Evolutionary conservation across 306 rosid genomes (phyloP).

Genomic region (Pueraria montana): DNA sequence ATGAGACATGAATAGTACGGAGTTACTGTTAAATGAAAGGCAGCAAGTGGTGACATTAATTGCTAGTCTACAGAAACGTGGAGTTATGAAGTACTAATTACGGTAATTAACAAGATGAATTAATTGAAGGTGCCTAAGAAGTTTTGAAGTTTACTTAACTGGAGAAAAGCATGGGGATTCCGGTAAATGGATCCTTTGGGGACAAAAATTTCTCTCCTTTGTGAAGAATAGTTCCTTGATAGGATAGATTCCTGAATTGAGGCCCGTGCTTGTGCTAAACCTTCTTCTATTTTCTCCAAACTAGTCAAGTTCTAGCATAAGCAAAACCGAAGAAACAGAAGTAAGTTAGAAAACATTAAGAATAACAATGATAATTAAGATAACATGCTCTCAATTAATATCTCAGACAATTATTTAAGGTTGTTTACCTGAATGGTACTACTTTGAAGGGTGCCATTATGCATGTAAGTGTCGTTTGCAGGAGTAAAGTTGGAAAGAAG

Average conservation of each 20-base stretch:
- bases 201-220: background rate
- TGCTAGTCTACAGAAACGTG: background rate
- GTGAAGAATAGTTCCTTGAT: background rate
- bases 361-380: too few species aligned
- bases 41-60: background rate
- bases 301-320: background rate
- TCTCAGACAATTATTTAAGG: background rate
- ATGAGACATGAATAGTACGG: too few species aligned
- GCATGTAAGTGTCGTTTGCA: background rate
- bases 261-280: background rate
- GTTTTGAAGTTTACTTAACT: background rate
- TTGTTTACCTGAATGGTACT: background rate
- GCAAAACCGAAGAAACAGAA: background rate
- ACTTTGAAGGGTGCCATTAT: background rate
- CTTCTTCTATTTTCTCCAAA: constrained; percentile 3
- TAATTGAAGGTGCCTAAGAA: background rate
- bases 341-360: too few species aligned
- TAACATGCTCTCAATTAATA: too few species aligned
- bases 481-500: background rate
- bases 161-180: background rate
- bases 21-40: background rate
- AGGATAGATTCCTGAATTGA: background rate
- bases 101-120: background rate
- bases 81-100: background rate
- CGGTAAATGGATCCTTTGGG: constrained; percentile 10